Percentiles rank a stretch among this genome's conserved stretches.
Evolutionary conservation across 2,329 filamentous ascomycete genomes (phyloP).

Genomic region (Apiospora koreana): DNA sequence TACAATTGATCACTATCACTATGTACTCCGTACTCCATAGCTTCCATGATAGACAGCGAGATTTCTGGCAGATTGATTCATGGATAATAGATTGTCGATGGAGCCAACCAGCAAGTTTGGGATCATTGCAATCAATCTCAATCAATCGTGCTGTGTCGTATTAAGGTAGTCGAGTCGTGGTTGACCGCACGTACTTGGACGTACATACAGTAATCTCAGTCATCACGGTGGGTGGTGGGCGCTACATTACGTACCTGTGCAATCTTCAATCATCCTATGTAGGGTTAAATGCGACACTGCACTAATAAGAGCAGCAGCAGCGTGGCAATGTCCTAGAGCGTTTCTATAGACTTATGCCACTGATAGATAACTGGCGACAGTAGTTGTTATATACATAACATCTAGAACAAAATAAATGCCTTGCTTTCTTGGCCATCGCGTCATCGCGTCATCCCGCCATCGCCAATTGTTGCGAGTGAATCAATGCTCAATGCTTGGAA

Average conservation of each 20-base stretch:
- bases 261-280: background rate
- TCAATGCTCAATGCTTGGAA: background rate
- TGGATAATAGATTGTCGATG: conserved; percentile 1
- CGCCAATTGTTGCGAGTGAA: background rate
- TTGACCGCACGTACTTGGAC: background rate
- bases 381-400: no score
- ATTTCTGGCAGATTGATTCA: background rate
- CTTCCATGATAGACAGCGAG: background rate
- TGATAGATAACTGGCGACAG: no score
- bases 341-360: no score
- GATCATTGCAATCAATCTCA: background rate
- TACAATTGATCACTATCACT: background rate
- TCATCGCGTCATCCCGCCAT: background rate
- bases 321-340: background rate
- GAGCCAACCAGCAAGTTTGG: background rate
- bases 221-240: background rate
- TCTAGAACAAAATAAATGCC: no score
- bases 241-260: background rate
- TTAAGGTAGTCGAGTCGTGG: background rate
- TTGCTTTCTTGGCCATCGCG: no score
- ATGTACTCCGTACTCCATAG: no score
- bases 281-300: background rate
- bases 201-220: background rate
- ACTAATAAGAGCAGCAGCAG: background rate
- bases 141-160: background rate